Percentiles rank a stretch among this genome's conserved stretches.
Evolutionary conservation across 179 eudicot species (phyloP).

Genomic region (Heliamphora ciliata): DNA sequence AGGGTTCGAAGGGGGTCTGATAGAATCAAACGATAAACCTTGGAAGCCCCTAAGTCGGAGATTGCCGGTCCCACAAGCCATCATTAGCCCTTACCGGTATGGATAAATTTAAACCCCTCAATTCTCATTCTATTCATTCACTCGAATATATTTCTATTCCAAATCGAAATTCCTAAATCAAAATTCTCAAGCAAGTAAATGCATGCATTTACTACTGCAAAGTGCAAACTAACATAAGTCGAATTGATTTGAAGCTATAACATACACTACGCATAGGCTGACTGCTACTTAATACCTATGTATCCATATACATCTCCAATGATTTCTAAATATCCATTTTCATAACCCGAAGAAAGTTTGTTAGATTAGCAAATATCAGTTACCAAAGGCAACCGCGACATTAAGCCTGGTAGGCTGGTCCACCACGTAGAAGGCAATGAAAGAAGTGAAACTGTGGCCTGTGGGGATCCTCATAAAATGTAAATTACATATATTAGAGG

Average conservation of each 20-base stretch:
- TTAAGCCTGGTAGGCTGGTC: too few species aligned
- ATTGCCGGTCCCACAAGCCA: constrained; percentile 41
- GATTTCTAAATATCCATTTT: neutral
- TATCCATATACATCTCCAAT: too few species aligned
- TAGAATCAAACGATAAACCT: constrained; percentile 59
- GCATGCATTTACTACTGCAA: too few species aligned
- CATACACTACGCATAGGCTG: neutral
- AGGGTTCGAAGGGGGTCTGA: constrained; percentile 35
- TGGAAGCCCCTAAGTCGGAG: constrained; percentile 63
- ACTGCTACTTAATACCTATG: neutral
- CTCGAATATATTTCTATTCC: too few species aligned
- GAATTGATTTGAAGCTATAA: neutral
- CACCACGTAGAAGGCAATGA: neutral
- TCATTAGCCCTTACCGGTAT: constrained; percentile 79
- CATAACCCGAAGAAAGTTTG: neutral
- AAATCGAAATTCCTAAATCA: too few species aligned
- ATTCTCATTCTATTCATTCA: neutral
- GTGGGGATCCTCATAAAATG: too few species aligned
- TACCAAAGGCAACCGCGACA: too few species aligned
- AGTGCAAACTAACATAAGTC: neutral
- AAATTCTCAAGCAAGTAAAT: too few species aligned
- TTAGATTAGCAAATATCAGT: neutral
- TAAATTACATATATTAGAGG: neutral
- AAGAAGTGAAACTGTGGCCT: neutral
- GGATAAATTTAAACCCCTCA: neutral